Conservation (phyloP, 2,329 filamentous ascomycete genomes). For the Fusarium sambucinum region DNA sequence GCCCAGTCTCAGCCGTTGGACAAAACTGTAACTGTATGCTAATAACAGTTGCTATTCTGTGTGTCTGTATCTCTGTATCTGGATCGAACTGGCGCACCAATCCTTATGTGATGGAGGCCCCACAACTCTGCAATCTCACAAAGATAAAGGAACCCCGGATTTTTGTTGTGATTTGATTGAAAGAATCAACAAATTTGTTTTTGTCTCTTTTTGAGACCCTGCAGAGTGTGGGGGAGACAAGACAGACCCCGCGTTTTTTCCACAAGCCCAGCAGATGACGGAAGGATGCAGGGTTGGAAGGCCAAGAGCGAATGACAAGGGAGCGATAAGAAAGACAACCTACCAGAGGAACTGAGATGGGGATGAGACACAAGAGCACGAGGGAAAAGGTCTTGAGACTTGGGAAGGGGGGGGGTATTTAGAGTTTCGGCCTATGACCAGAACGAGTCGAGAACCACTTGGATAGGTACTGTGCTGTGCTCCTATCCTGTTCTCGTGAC, state of each 20-base stretch:
- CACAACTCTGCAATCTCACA: constrained; percentile 16
- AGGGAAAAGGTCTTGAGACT: constrained; percentile 22
- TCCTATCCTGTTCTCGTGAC: constrained; percentile 31
- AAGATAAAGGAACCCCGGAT: constrained; percentile 18
- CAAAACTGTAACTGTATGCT: constrained; percentile 10
- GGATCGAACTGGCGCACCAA: not conserved
- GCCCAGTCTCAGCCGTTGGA: not conserved
- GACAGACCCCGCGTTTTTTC: constrained; percentile 49
- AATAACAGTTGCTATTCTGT: not conserved
- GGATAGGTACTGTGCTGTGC: constrained; percentile 10
- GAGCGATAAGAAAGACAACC: constrained; percentile 42
- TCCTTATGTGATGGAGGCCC: constrained; percentile 1
- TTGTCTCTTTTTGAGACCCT: constrained; percentile 36
- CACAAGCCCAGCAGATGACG: constrained; percentile 38
- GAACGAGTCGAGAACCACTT: constrained; percentile 39
- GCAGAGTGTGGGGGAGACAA: constrained; percentile 40
- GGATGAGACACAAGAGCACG: constrained; percentile 38
- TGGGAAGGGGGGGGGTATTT: constrained; percentile 31
- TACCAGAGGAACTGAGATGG: constrained; percentile 7
- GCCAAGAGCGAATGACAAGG: constrained; percentile 40
- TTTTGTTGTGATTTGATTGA: constrained; percentile 1
- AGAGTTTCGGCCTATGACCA: constrained; percentile 37
- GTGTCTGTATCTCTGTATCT: not conserved
- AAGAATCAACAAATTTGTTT: constrained; percentile 21
- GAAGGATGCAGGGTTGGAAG: constrained; percentile 33